Percentiles rank a stretch among this genome's conserved stretches.
Evolutionary conservation across 2,329 filamentous ascomycete genomes (phyloP).

Genomic region (Dendrostoma leiphaemia): DNA sequence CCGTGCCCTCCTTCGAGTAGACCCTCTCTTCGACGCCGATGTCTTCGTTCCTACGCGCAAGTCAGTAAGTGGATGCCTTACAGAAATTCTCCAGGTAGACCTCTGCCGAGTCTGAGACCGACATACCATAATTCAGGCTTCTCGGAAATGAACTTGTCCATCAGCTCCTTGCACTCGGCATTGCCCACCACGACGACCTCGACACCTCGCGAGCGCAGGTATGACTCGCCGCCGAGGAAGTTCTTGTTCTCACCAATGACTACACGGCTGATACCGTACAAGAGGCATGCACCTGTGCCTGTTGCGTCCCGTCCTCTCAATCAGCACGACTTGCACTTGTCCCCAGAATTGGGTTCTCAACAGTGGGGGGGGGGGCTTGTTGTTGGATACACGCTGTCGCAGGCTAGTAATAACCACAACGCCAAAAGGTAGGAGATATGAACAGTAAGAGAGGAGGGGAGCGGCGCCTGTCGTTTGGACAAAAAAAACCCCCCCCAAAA

Average conservation of each 20-base stretch:
- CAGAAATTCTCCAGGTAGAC: too few relatives aligned
- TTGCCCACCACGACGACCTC: conserved; percentile 71
- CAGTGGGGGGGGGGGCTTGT: too few relatives aligned
- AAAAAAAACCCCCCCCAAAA: neutral
- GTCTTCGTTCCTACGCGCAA: conserved; percentile 52
- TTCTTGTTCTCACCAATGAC: conserved; percentile 78
- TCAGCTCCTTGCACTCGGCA: conserved; percentile 62
- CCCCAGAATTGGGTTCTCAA: too few relatives aligned
- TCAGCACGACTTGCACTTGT: neutral
- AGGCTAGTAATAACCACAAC: too few relatives aligned
- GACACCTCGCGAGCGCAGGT: conserved; percentile 65
- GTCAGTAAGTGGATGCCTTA: neutral
- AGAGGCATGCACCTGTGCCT: conserved; percentile 69
- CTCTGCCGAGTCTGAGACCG: too few relatives aligned
- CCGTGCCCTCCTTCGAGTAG: conserved; percentile 33
- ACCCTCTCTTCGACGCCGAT: conserved; percentile 49
- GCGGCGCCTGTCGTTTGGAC: too few relatives aligned
- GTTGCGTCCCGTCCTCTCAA: neutral
- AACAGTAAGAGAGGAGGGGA: neutral
- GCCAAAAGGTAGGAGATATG: neutral
- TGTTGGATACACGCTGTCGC: too few relatives aligned
- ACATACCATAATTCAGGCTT: conserved; percentile 70
- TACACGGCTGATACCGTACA: conserved; percentile 72
- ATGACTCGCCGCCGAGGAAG: conserved; percentile 71
- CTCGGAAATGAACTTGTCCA: conserved; percentile 70